phyloP scores from a whole-genome alignment of 345 rosid genomes.

The Pistacia atlantica region DNA sequence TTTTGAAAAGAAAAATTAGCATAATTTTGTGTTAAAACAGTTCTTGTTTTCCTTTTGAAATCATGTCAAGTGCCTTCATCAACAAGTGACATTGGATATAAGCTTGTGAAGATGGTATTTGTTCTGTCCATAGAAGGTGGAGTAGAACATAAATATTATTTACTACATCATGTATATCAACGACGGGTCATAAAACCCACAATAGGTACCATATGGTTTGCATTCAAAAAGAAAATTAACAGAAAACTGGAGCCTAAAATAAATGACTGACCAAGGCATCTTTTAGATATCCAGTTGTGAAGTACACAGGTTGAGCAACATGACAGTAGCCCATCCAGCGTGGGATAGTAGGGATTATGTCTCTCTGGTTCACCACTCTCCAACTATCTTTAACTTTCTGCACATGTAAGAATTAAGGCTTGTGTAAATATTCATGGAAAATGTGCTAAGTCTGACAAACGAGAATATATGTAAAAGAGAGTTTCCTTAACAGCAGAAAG shows the following conservation, averaged over 20 bases:
- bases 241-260: neutral
- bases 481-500: neutral
- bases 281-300: constrained; percentile 63
- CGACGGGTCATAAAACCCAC: neutral
- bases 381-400: constrained; percentile 95
- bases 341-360: constrained; percentile 95
- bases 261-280: constrained; percentile 60
- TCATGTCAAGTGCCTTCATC: neutral
- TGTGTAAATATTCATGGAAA: constrained; percentile 1
- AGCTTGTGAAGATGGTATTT: neutral
- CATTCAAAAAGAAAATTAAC: neutral
- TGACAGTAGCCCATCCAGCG: constrained; percentile 98
- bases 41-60: neutral
- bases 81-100: neutral
- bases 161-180: neutral
- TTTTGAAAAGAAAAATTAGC: neutral
- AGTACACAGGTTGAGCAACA: constrained; percentile 89
- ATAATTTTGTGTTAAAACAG: neutral
- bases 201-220: neutral
- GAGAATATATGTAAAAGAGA: neutral
- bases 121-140: neutral
- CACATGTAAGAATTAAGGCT: constrained; percentile 17
- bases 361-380: constrained; percentile 97
- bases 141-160: neutral
- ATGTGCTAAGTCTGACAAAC: neutral